Evolutionary conservation across 2,329 filamentous ascomycete species (phyloP).

Genomic region (Fusarium brevicatenulatum): DNA sequence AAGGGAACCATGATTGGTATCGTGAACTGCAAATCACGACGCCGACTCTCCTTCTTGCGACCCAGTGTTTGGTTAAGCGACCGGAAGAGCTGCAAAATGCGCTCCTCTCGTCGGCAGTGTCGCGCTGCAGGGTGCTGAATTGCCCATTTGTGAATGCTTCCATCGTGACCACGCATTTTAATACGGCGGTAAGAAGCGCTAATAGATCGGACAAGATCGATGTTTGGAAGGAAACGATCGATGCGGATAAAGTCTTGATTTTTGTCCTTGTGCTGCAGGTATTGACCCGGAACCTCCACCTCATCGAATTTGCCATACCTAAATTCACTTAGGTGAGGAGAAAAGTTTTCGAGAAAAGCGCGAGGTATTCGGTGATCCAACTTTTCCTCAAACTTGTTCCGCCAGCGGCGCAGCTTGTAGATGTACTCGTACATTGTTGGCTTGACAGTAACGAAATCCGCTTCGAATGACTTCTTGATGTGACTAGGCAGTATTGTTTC

Average conservation of each 20-base stretch:
- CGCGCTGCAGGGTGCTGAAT: constrained; percentile 95
- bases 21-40: constrained; percentile 95
- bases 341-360: constrained; percentile 84
- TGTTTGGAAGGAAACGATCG: constrained; percentile 93
- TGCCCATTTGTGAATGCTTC: constrained; percentile 95
- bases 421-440: constrained; percentile 99
- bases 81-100: constrained; percentile 94
- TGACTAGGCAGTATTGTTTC: constrained; percentile 95
- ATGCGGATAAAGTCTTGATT: constrained; percentile 99
- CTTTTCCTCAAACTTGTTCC: constrained; percentile 98
- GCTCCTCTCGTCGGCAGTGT: constrained; percentile 92
- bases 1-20: constrained; percentile 95
- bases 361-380: constrained; percentile 83
- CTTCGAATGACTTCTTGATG: constrained; percentile 95
- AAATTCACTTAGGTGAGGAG: constrained; percentile 94
- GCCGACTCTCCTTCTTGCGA: constrained; percentile 93
- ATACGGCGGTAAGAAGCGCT: constrained; percentile 91
- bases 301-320: constrained; percentile 98
- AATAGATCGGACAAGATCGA: constrained; percentile 90
- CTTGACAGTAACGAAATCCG: constrained; percentile 95
- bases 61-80: constrained; percentile 93
- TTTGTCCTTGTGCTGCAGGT: constrained; percentile 97
- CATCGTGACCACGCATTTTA: constrained; percentile 97
- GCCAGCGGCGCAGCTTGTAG: constrained; percentile 93
- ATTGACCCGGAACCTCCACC: constrained; percentile 96